Conservation (phyloP, 2,329 filamentous ascomycete species). For the Aphanoascus verrucosus region DNA sequence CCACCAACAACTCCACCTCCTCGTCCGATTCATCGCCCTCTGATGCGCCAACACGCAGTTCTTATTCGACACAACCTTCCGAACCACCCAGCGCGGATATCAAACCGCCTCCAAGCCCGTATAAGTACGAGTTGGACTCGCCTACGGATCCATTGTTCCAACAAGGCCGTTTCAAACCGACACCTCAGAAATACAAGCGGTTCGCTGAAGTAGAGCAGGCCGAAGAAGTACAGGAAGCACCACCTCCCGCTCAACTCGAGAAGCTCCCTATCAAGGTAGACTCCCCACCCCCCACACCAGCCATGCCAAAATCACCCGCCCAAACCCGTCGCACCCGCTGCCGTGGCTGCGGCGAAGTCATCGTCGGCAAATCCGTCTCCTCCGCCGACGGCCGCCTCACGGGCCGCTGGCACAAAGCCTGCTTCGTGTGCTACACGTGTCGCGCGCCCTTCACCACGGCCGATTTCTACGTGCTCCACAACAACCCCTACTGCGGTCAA, state of each 20-base stretch:
- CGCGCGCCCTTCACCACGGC: slow-evolving; percentile 68
- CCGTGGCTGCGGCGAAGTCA: slow-evolving; percentile 66
- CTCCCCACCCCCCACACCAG: not conserved
- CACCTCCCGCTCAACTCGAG: slow-evolving; percentile 13
- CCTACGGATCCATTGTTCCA: slow-evolving; percentile 40
- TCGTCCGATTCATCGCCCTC: slow-evolving; percentile 55
- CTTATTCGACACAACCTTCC: slow-evolving; percentile 48
- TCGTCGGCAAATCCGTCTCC: slow-evolving; percentile 84
- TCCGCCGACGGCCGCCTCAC: slow-evolving; percentile 86
- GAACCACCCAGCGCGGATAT: slow-evolving; percentile 24
- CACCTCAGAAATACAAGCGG: slow-evolving; percentile 7
- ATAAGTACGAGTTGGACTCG: slow-evolving; percentile 32
- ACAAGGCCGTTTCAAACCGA: slow-evolving; percentile 27
- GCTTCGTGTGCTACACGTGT: slow-evolving; percentile 86
- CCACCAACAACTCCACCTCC: slow-evolving; percentile 52
- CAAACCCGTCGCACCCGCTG: slow-evolving; percentile 46
- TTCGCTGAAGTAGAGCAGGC: slow-evolving; percentile 17
- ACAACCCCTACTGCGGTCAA: slow-evolving; percentile 78
- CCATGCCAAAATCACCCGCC: slow-evolving; percentile 6
- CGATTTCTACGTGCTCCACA: slow-evolving; percentile 83
- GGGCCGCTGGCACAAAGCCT: slow-evolving; percentile 87
- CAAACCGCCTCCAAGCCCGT: slow-evolving; percentile 19
- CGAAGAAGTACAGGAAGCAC: slow-evolving; percentile 5
- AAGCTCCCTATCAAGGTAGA: not conserved
- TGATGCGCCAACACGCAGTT: slow-evolving; percentile 50